Conservation (phyloP, 495 filamentous ascomycete species). For the Penicillium ucsense region DNA sequence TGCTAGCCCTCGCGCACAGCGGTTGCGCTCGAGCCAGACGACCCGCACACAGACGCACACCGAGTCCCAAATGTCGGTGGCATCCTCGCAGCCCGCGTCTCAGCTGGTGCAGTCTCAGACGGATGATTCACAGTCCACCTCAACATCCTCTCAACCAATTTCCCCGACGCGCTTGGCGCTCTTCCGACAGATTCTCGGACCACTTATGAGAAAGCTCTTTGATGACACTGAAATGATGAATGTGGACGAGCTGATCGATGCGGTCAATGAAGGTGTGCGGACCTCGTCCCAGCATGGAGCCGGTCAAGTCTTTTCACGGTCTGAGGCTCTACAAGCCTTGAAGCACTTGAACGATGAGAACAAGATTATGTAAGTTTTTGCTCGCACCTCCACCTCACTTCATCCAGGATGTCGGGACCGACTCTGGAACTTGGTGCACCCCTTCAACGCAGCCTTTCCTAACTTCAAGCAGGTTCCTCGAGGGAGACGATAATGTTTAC, state of each 20-base stretch:
- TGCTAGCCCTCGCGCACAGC: slow-evolving; percentile 43
- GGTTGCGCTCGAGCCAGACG: slow-evolving; percentile 32
- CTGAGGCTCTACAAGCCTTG: slow-evolving; percentile 70
- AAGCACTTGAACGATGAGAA: slow-evolving; percentile 72
- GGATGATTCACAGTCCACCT: slow-evolving; percentile 39
- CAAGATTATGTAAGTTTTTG: slow-evolving; percentile 75
- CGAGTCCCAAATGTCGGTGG: slow-evolving; percentile 53
- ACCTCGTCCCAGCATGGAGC: slow-evolving; percentile 22
- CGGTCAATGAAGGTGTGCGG: slow-evolving; percentile 65
- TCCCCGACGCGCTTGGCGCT: slow-evolving; percentile 51
- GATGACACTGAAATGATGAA: slow-evolving; percentile 63
- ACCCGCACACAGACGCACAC: slow-evolving; percentile 30
- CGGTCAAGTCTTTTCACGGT: slow-evolving; percentile 48
- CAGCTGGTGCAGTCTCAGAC: slow-evolving; percentile 52
- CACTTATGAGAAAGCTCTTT: slow-evolving; percentile 71
- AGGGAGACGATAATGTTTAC: slow-evolving; percentile 42
- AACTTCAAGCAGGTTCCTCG: slow-evolving; percentile 35
- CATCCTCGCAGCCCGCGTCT: slow-evolving; percentile 58
- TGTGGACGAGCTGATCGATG: slow-evolving; percentile 62
- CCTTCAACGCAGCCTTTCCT: background rate
- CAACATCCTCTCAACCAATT: slow-evolving; percentile 37
- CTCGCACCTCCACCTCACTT: background rate
- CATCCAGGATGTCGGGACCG: background rate
- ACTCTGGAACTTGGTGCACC: background rate
- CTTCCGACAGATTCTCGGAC: slow-evolving; percentile 74